Evolutionary conservation across 495 filamentous ascomycete genomes (phyloP).

Genomic region (Articulospora tetracladia): DNA sequence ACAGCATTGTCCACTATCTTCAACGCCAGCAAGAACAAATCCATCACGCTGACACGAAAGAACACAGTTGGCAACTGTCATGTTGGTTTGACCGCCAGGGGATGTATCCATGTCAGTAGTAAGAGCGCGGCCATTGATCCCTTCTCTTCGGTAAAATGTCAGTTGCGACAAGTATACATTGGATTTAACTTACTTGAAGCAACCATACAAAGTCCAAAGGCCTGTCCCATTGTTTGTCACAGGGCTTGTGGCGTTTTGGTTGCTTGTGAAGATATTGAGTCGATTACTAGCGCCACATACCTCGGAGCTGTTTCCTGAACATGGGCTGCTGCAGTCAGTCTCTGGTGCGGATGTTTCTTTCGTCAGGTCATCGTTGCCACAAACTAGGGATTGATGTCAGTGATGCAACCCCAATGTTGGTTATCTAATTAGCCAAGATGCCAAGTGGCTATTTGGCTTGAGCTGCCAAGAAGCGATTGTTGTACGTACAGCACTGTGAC

Average conservation of each 20-base stretch:
- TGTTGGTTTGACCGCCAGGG: constrained; percentile 14
- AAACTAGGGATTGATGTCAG: not conserved
- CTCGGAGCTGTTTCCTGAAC: constrained; percentile 22
- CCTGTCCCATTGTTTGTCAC: constrained; percentile 8
- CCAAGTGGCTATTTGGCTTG: too few relatives aligned
- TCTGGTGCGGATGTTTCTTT: not conserved
- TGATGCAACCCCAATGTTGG: not conserved
- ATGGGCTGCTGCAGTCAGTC: constrained; percentile 17
- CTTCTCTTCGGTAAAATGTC: constrained; percentile 4
- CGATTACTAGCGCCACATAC: constrained; percentile 32
- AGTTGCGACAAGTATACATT: not conserved
- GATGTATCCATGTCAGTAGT: not conserved
- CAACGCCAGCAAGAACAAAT: constrained; percentile 47
- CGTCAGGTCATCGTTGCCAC: not conserved
- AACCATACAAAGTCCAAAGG: constrained; percentile 12
- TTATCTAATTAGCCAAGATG: not conserved
- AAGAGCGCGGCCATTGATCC: constrained; percentile 10
- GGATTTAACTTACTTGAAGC: constrained; percentile 33
- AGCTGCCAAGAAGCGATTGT: too few relatives aligned
- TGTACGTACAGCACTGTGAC: constrained; percentile 16
- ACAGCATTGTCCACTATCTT: constrained; percentile 39
- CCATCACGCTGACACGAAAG: constrained; percentile 37
- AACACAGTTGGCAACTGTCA: constrained; percentile 37
- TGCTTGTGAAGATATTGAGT: constrained; percentile 16
- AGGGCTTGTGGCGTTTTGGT: constrained; percentile 3